These are phyloP conservation scores for Scheffersomyces lignicola DNA, from an alignment of 1,139 yeast genomes.

Conservation along the genomic window DNA sequence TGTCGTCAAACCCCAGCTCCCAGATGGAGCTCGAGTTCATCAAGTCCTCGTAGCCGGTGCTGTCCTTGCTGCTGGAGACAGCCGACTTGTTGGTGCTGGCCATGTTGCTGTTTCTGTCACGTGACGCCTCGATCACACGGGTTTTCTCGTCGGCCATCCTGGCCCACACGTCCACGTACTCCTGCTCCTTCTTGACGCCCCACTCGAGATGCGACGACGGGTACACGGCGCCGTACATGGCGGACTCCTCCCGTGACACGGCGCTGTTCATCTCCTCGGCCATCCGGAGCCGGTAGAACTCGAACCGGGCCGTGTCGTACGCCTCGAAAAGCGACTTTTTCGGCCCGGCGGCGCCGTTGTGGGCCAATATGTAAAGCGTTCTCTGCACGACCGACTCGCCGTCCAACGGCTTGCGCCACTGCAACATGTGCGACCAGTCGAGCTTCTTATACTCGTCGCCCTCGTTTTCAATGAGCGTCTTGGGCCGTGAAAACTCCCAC, in stretches of 20 bases:
- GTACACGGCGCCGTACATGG: constrained; percentile 80
- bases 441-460: constrained; percentile 52
- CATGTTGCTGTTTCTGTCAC: constrained; percentile 29
- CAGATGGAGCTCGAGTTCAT: background rate
- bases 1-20: no score
- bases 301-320: constrained; percentile 83
- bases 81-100: no score
- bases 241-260: constrained; percentile 80
- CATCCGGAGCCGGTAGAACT: constrained; percentile 84
- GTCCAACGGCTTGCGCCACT: constrained; percentile 71
- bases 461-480: constrained; percentile 72
- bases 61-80: background rate
- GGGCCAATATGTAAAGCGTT: constrained; percentile 65
- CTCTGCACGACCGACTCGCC: constrained; percentile 96
- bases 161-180: constrained; percentile 71
- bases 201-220: constrained; percentile 56
- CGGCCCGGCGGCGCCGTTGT: background rate
- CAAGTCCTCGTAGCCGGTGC: background rate
- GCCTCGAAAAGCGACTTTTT: constrained; percentile 50
- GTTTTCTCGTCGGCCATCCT: constrained; percentile 64
- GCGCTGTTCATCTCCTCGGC: constrained; percentile 75
- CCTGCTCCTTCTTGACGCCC: constrained; percentile 73
- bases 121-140: constrained; percentile 45
- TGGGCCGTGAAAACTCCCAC: constrained; percentile 97
- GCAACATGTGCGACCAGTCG: constrained; percentile 82